Evolutionary conservation across 768 basidiomycete genomes (phyloP), one percentile per base, ranked within the genome.

Genomic region (Russula sp.): DNA sequence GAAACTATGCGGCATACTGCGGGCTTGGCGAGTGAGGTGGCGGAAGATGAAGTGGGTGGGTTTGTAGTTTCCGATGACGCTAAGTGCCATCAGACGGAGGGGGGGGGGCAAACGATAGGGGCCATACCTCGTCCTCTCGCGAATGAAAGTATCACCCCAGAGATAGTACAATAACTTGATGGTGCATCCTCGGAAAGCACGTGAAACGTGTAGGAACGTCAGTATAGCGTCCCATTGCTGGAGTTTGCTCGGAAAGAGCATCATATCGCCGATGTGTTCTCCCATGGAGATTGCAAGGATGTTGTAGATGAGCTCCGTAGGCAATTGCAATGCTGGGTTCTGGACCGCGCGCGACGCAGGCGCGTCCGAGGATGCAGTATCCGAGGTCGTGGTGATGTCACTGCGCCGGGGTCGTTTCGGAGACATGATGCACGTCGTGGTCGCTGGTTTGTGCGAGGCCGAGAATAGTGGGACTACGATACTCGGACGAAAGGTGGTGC

Each of bases 61-160:
- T 46, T 64, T 65, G 48, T 59, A 65, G 53, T 65, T 65, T 53
- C 53, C 48, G 3, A 65, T 41, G 25, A 58, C 51, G 32, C 64
- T 65, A 29, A n/a, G 50, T 32, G 16, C 48, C n/a, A 38, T 63
- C 45, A 58, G 61, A 14, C 6, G 8, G 29, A 36, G 18, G 45
- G 25, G 11, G 13, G 42, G 14, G 14, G 43, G 22, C 3, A 10
- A 7, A 35, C 10, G 6, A 10, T 5, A 32, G 5, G 36, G 34
- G 34, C 8, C 59, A n/a, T 53, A 59, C 64, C 53, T 52, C 34
- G 61, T 63, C 45, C 35, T 53, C 35, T 65, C 57, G 22, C 49
- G 56, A 35, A 66, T 66, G 46, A 66, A 66, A 2, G 65, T 65
- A 20, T 66, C 65, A 5, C 65, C 65, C 65, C 65, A 66, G 0